phyloP scores from a whole-genome alignment of 2,329 filamentous ascomycete genomes.

The Fusarium odoratissimum region DNA sequence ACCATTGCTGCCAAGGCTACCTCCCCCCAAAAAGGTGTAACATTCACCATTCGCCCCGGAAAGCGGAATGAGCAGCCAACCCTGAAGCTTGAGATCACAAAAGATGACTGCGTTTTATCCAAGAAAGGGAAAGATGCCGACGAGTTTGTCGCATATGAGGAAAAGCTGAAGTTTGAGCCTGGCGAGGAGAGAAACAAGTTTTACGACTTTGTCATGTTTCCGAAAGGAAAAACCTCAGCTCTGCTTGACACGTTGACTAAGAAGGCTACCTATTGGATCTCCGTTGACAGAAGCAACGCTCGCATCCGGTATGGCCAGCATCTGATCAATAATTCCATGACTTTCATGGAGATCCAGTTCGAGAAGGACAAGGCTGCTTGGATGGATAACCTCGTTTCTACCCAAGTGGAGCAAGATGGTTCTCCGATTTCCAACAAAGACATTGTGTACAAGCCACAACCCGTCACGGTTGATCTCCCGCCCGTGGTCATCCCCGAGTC shows the following conservation, averaged over 20 bases:
- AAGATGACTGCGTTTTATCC: neutral
- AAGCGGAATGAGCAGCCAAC: neutral
- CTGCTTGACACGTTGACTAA: neutral
- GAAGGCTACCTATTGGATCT: neutral
- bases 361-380: neutral
- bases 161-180: fast-evolving
- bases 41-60: neutral
- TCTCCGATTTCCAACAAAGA: neutral
- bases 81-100: neutral
- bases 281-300: neutral
- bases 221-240: fast-evolving
- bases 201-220: neutral
- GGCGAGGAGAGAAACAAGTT: neutral
- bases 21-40: neutral
- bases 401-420: neutral
- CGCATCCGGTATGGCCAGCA: neutral
- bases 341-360: neutral
- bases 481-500: neutral
- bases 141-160: neutral
- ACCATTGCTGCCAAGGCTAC: neutral
- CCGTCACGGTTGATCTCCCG: neutral
- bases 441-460: neutral
- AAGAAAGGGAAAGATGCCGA: neutral
- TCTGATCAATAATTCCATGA: neutral
- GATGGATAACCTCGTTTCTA: neutral